phyloP scores from a whole-genome alignment of 352 stramenopile species.

The Globisporangium viniferum region DNA sequence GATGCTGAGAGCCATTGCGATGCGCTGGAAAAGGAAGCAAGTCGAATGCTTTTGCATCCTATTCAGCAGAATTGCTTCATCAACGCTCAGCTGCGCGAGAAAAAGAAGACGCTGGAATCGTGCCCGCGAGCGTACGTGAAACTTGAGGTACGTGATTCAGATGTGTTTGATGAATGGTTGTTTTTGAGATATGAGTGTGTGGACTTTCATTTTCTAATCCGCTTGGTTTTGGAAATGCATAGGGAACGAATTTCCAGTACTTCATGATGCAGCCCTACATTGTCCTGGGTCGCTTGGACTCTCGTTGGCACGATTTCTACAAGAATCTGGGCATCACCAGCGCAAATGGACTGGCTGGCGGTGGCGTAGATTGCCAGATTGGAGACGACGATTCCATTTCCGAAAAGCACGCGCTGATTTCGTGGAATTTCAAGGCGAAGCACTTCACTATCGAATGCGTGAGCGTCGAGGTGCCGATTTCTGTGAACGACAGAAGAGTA shows the following conservation, averaged over 20 bases:
- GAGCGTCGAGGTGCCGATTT: constrained; percentile 45
- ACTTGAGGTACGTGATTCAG: constrained; percentile 40
- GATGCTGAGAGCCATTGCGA: constrained; percentile 9
- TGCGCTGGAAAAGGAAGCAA: constrained; percentile 35
- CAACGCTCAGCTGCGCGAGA: constrained; percentile 32
- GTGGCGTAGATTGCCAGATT: constrained; percentile 66
- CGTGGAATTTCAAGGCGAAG: constrained; percentile 40
- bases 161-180: neutral
- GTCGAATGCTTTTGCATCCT: constrained; percentile 37
- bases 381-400: constrained; percentile 63
- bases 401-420: constrained; percentile 59
- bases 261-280: constrained; percentile 67
- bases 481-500: constrained; percentile 65
- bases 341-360: constrained; percentile 45
- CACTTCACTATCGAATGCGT: constrained; percentile 74
- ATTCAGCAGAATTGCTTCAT: constrained; percentile 48
- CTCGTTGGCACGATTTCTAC: constrained; percentile 61
- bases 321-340: constrained; percentile 39
- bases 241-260: constrained; percentile 60
- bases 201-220: constrained; percentile 5
- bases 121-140: constrained; percentile 69
- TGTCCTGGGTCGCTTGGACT: constrained; percentile 59
- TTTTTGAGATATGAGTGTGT: neutral
- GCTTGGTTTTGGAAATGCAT: neutral
- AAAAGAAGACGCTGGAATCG: constrained; percentile 19